Evolutionary conservation across 169 alveolate species (phyloP).

Genomic region (Plasmodium knowlesi): DNA sequence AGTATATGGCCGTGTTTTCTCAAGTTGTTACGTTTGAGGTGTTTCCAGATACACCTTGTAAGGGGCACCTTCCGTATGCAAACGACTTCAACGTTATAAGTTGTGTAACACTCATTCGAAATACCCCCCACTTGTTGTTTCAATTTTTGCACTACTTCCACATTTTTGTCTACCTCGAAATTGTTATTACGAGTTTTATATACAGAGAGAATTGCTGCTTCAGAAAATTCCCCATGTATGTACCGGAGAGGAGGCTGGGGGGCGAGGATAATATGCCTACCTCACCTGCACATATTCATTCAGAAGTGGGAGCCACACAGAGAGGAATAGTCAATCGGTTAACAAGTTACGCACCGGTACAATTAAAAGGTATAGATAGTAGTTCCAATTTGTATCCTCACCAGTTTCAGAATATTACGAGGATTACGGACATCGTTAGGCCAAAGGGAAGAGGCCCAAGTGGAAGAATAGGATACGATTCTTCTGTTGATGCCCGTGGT

Average conservation of each 20-base stretch:
- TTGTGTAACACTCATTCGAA: conserved; percentile 5
- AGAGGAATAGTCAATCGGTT: not conserved
- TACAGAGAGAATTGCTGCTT: conserved; percentile 18
- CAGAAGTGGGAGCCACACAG: not conserved
- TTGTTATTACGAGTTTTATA: conserved; percentile 27
- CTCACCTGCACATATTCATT: not conserved
- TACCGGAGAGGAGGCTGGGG: not conserved
- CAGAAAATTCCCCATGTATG: conserved; percentile 18
- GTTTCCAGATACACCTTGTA: not conserved
- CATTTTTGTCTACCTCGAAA: conserved; percentile 28
- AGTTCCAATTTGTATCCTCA: not conserved
- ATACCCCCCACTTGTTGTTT: not conserved
- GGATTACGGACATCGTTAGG: not conserved
- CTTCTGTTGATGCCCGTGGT: not conserved
- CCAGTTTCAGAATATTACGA: not conserved
- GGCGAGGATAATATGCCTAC: not conserved
- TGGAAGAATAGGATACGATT: not conserved
- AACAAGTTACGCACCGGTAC: not conserved
- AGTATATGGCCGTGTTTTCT: conserved; percentile 2
- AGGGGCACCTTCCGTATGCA: not conserved
- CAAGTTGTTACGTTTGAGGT: not conserved
- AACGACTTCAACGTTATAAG: not conserved
- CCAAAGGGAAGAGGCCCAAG: not conserved
- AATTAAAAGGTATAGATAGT: not conserved
- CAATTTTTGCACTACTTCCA: conserved; percentile 41